Base-by-base conservation (phyloP, 1,284 basidiomycete species). In the Ustilago trichophora region DNA sequence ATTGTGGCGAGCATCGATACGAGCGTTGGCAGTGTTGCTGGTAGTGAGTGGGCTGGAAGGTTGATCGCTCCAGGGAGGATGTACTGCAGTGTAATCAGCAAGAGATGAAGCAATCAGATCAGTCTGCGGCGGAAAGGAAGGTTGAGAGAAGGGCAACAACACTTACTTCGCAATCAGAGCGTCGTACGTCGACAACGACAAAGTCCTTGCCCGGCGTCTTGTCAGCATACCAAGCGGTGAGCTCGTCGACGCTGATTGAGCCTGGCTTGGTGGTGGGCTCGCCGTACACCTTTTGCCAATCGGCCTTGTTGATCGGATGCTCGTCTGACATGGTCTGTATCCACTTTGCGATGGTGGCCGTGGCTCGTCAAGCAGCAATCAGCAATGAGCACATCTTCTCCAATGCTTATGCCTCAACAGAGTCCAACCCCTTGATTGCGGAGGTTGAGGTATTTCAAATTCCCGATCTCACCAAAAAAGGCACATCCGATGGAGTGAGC, bases 1-100 rank as follows among this genome's bases (percentile, higher is more conserved):
- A 76, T 60, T 19, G 38, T 50, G 2, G 72, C 67, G 12, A 83
- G 64, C 19, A 80, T 41, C 9, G 73, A 71, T 4, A 76, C 34
- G 3, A 83, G 65, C 7, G 62, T 58, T 0, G 75, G 69, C 9
- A 82, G 52, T 0, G 78, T 73, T 6, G 72, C 76, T 26, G 81
- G 78, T 37, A 83, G 70, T 3, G 82, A 76, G 24, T 83, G 82
- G 0, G 82, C 78, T 3, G 82, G 82, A 0, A 83, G 68, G 48
- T 83, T 83, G 57, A 83, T 67, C 0, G 82, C 82, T 11, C 72
- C 75, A 3, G 65, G 70, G 26, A 83, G 77, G 38, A 80, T 77
- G 24, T 47, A 60, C 73, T 73, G 47, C 19, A 12, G 13, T 29
- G 13, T 29, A 13, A 29, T 13, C 34, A n/a, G 26, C 9, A 18